Evolutionary conservation across 2,329 filamentous ascomycete species (phyloP), one percentile per base, ranked within the genome.

Genomic region (Camillea tinctor): DNA sequence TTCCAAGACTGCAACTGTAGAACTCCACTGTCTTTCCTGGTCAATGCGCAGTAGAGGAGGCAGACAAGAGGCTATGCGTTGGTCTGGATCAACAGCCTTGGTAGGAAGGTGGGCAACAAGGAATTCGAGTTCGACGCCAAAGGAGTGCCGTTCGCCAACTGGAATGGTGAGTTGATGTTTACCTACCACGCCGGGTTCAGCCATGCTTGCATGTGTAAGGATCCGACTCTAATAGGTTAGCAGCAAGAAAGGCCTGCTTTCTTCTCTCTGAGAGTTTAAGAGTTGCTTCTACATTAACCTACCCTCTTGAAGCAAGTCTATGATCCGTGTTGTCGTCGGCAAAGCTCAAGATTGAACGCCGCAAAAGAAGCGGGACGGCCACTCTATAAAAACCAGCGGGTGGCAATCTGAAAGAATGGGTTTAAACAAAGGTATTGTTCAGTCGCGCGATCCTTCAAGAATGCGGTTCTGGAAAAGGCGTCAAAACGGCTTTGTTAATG

Each of bases 61-160:
- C 5, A 74, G 61, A 15, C 4, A 36, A 8, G 44, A 9, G 23
- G 61, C 62, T 24, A 65, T 57, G 13, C 36, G 23, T 17, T 64
- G 58, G 49, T 71, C 60, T 4, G 71, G 71, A 49, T 72, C 71
- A 8, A 36, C 13, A 3, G 63, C 63, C 13, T 55, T 58, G 9
- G 49, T 55, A n/a, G 56, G 50, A 19, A 69, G 19, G 50, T 61
- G 66, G 11, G 68, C 66, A 6, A 71, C 52, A 4, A 70, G 57
- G 11, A 64, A 61, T 56, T 71, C 68, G 4, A 71, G 64, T 56
- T 74, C 72, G 19, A 73, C 57, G 17, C 73, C 71, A 11, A 70
- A 66, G 1, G 69, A 74, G 17, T 66, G 63, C 20, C 63, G 65
- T 36, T 65, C 66, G 49, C 55, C 56, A 0, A 64, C 58, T 1